These are phyloP conservation scores for Cutaneotrichosporon sp. DNA, from an alignment of 1,284 basidiomycete species.

Conservation along the genomic window DNA sequence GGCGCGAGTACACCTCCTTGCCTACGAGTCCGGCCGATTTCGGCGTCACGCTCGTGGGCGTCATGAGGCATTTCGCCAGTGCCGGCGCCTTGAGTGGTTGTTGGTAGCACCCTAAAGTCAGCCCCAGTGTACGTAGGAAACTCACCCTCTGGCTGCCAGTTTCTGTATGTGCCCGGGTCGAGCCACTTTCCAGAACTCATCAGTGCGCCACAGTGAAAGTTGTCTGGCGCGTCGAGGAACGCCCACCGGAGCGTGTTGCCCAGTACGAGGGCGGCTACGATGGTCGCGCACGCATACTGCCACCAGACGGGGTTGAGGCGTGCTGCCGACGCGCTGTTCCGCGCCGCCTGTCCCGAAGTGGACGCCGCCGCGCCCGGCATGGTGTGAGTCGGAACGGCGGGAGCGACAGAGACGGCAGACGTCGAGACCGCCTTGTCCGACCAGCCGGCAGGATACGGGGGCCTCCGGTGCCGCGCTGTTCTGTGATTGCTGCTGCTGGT, in stretches of 20 bases:
- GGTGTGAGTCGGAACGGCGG: too few species aligned
- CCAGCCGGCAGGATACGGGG: too few species aligned
- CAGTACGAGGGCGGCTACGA: constrained; percentile 41
- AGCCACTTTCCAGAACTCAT: constrained; percentile 72
- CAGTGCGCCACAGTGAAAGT: constrained; percentile 64
- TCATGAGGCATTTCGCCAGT: constrained; percentile 25
- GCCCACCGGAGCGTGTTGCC: constrained; percentile 46
- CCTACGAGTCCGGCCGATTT: not conserved
- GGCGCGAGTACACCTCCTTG: constrained; percentile 14
- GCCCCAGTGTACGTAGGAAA: constrained; percentile 2
- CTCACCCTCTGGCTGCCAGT: constrained; percentile 81
- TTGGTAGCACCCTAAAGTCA: constrained; percentile 31
- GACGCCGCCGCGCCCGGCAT: too few species aligned
- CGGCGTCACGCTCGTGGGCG: constrained; percentile 14
- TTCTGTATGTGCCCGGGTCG: constrained; percentile 56
- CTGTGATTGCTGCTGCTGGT: too few species aligned
- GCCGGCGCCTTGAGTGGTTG: constrained; percentile 14
- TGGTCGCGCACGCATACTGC: constrained; percentile 46
- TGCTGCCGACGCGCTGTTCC: constrained; percentile 8
- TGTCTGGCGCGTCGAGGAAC: constrained; percentile 60
- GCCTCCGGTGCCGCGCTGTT: too few species aligned
- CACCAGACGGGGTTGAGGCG: constrained; percentile 47
- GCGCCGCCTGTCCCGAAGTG: not conserved
- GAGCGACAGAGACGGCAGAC: too few species aligned
- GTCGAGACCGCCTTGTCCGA: too few species aligned